Evolutionary conservation across 352 stramenopile species (phyloP), one percentile per base, ranked within the genome.

Genomic region (Phytophthora cactorum): DNA sequence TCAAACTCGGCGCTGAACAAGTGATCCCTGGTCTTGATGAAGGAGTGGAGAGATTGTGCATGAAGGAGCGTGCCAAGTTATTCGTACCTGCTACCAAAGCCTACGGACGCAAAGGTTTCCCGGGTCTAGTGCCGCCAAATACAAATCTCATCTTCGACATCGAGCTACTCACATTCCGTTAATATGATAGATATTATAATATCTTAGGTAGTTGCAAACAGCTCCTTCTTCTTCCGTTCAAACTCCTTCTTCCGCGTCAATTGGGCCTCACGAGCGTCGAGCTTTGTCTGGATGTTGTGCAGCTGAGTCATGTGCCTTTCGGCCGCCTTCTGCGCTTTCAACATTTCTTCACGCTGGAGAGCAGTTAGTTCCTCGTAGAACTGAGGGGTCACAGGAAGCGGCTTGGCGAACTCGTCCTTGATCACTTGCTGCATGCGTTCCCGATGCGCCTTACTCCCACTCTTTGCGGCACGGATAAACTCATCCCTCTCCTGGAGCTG

Each of bases 81-180:
- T 94, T 90, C 51, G 88, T 97, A n/a, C 89, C 91, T 29, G 69
- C 88, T 2, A 79, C 91, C 67, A 92, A 96, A 62, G 91, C 86
- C 2, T 97, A 97, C 66, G 90, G 89, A 22, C 77, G 85, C 34
- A 91, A 88, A 70, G 90, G 90, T 15, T 95, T 96, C 58, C 85
- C 86, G 11, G 88, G 86, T 9, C 80, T 96, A n/a, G 77, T 98
- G 36, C 92, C 93, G 2, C 91, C 92, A 38, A 97, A 98, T 75
- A 97, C 91, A 27, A 92, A 96, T 69, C 75, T 98, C 27, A 86
- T 95, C 27, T 98, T 98, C 66, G 94, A 98, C 67, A 83, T 98
- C 11, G 93, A 98, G 63, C 70, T 98, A 15, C 68, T 98, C 29
- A 89, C 89, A 54, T 95, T 95, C 61, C 83, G 86, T 66, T 92